phyloP scores from a whole-genome alignment of 1,139 yeast species.

The Kazachstania sp. region DNA sequence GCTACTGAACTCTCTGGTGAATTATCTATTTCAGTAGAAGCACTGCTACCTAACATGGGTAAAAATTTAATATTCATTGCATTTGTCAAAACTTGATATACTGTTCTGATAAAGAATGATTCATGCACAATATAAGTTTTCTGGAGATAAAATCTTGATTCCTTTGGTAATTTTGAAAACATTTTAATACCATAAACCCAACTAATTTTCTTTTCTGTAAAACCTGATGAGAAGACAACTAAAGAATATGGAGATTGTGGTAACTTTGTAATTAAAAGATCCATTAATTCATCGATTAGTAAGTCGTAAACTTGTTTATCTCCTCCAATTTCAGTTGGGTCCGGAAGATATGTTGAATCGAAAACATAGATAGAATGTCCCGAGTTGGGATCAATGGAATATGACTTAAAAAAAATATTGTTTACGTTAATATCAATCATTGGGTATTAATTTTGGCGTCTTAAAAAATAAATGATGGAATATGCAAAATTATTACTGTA shows the following conservation, averaged over 20 bases:
- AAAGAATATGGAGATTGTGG: constrained; percentile 56
- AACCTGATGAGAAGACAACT: constrained; percentile 72
- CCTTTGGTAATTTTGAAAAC: constrained; percentile 57
- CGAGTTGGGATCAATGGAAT: constrained; percentile 51
- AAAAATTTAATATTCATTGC: constrained; percentile 43
- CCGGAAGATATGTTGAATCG: constrained; percentile 69
- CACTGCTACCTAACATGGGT: constrained; percentile 8
- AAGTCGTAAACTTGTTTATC: constrained; percentile 34
- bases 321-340: constrained; percentile 31
- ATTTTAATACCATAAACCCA: constrained; percentile 80
- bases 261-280: constrained; percentile 31
- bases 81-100: constrained; percentile 64
- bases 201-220: constrained; percentile 43
- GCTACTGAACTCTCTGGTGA: constrained; percentile 14
- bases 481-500: neutral
- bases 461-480: neutral
- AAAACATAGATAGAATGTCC: constrained; percentile 60
- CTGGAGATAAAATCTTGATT: constrained; percentile 45
- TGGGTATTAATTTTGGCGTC: neutral
- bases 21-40: constrained; percentile 7
- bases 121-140: constrained; percentile 82
- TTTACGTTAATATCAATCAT: constrained; percentile 33
- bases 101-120: constrained; percentile 78
- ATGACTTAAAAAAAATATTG: constrained; percentile 51
- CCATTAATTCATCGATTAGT: constrained; percentile 35